A percentile compares a stretch with the other conserved stretches of the same genome.
These are phyloP conservation scores for Thyridium curvatum DNA, from an alignment of 2,329 filamentous ascomycete species.

Conservation along the genomic window DNA sequence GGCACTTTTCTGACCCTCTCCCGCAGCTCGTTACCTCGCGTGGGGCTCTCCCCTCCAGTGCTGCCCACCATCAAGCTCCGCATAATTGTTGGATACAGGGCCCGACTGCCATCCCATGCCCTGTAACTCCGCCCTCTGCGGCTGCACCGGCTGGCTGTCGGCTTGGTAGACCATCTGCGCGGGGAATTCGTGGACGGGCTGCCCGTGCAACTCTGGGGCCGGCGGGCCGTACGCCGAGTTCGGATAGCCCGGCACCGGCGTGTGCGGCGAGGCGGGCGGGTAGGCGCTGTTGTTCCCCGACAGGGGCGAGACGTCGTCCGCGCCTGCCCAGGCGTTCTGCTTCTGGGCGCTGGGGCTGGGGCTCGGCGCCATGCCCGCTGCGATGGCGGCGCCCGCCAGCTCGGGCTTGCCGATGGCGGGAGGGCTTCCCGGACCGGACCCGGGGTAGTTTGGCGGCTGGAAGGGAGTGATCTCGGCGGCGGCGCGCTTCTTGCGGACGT, in stretches of 20 bases:
- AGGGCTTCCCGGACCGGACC: conserved; percentile 6
- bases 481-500: conserved; percentile 18
- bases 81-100: conserved; percentile 24
- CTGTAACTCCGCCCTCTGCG: conserved; percentile 6
- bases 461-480: conserved; percentile 3
- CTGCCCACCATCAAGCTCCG: conserved; percentile 13
- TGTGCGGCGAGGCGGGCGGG: conserved; percentile 12
- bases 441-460: conserved; percentile 2
- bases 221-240: not conserved
- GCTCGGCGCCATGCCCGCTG: conserved; percentile 12
- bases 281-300: conserved; percentile 16
- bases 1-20: too few relatives aligned
- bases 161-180: conserved; percentile 8
- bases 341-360: conserved; percentile 20
- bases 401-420: conserved; percentile 24
- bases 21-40: not conserved
- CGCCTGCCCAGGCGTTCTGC: conserved; percentile 9
- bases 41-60: not conserved
- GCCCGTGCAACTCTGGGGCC: conserved; percentile 17
- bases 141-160: conserved; percentile 10
- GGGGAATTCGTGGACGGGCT: conserved; percentile 3
- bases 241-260: not conserved
- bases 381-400: conserved; percentile 13
- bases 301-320: conserved; percentile 14
- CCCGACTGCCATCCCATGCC: conserved; percentile 26